A percentile compares a stretch with the other conserved stretches of the same genome.
phyloP scores from a whole-genome alignment of 148 eudicot genomes.

The Chenopodium album region DNA sequence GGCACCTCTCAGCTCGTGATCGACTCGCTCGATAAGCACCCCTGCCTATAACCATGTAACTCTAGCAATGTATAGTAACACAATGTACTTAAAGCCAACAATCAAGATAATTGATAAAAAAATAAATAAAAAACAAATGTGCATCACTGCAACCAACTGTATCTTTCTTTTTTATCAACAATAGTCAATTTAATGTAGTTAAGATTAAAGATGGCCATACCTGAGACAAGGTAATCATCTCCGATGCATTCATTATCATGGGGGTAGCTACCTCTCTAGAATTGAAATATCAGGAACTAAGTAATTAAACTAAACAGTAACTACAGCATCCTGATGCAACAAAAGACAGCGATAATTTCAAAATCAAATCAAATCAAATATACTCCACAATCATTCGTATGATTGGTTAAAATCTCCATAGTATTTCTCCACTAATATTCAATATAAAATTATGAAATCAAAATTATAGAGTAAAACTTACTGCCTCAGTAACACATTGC shows the following conservation, averaged over 20 bases:
- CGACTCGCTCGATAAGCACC: too few relatives aligned
- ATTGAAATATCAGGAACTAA: not conserved
- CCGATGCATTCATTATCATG: conserved; percentile 94
- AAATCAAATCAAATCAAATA: conserved; percentile 1
- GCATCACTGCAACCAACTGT: conserved; percentile 4
- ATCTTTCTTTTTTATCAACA: conserved; percentile 52
- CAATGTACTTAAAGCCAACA: not conserved
- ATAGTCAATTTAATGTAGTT: conserved; percentile 87
- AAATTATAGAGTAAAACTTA: conserved; percentile 39
- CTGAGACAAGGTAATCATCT: conserved; percentile 99
- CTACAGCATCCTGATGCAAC: conserved; percentile 4
- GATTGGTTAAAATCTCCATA: too few relatives aligned
- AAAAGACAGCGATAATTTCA: not conserved
- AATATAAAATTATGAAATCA: not conserved
- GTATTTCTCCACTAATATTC: not conserved
- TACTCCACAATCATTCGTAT: not conserved
- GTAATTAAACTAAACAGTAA: too few relatives aligned
- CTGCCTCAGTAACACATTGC: conserved; percentile 90
- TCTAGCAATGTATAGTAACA: not conserved
- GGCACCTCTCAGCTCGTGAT: too few relatives aligned
- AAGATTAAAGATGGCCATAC: conserved; percentile 87
- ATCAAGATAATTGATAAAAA: not conserved
- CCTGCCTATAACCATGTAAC: not conserved
- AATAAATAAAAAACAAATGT: not conserved
- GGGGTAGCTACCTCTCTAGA: conserved; percentile 28